Evolutionary conservation across 2,329 filamentous ascomycete genomes (phyloP), one percentile per base, ranked within the genome.

Genomic region (Fusarium incarnatum): DNA sequence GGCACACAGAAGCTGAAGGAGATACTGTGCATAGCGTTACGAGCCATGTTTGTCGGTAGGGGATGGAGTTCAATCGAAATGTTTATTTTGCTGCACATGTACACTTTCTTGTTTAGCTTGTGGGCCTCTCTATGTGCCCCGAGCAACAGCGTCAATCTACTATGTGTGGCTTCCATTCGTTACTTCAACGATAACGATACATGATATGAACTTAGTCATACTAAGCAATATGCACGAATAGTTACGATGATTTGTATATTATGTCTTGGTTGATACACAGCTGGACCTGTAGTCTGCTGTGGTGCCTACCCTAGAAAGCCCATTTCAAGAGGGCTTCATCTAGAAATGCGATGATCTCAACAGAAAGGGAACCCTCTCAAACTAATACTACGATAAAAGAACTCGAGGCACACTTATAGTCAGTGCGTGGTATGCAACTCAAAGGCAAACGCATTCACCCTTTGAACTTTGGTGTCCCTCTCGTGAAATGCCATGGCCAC

Each of bases 21-120:
- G 18, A 53, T 34, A 22, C 10, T 41, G 41, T 56, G 50, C 49
- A 60, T 71, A 53, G 48, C 48, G 54, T 54, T 54, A 34, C 28
- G 42, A 45, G 44, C 37, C 25, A 41, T 54, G 44, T 55, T 44
- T 68, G 8, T 53, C 20, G 46, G 40, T 28, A 40, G 67, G 49
- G 30, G 48, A 42, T 16, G 20, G 54, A 54, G 25, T 41, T 53
- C 15, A 68, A 64, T 52, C 42, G 15, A 50, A n/a, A 45, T 48
- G 23, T 15, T 23, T 25, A 34, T 59, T 48, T 58, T 16, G 45
- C 41, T 7, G 45, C 40, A 56, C 23, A 25, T 42, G 20, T 40
- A 13, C 20, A 44, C 25, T n/a, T 44, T 22, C 10, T 32, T 32
- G 8, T 30, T 48, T 40, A 28, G n/a, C 16, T 44, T 22, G 13